Conservation (phyloP, 768 basidiomycete species). For the Pleurotus cornucopiae region DNA sequence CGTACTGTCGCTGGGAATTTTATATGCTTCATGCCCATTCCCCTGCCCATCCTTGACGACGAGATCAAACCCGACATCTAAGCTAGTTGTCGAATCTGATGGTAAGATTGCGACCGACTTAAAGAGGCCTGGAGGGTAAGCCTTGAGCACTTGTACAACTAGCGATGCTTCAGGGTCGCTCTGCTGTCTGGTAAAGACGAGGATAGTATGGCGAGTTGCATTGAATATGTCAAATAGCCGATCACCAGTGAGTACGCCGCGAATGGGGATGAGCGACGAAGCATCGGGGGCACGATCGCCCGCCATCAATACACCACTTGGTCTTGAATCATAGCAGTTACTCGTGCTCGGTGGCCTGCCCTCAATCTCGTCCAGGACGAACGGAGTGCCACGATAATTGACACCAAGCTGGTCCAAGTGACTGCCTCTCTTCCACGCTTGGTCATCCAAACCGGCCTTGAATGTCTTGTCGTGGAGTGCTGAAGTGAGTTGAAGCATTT, state of each 20-base stretch:
- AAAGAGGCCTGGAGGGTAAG: not conserved
- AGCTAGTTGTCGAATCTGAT: not conserved
- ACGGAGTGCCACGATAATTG: slow-evolving; percentile 22
- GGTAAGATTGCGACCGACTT: not conserved
- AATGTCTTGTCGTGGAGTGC: slow-evolving; percentile 12
- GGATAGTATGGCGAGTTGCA: slow-evolving; percentile 6
- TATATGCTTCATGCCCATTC: not conserved
- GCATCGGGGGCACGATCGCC: slow-evolving; percentile 11
- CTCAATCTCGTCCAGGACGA: slow-evolving; percentile 22
- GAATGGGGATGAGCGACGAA: not conserved
- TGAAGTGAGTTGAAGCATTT: slow-evolving; percentile 29
- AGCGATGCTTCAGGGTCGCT: not conserved
- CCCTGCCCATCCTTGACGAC: not conserved
- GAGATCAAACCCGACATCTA: not conserved
- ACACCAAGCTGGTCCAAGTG: slow-evolving; percentile 22
- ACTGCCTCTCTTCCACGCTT: slow-evolving; percentile 3
- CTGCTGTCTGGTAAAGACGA: not conserved
- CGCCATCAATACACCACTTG: slow-evolving; percentile 5
- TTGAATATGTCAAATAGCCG: slow-evolving; percentile 6
- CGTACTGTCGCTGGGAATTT: not conserved
- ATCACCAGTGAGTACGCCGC: not conserved
- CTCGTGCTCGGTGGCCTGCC: not conserved
- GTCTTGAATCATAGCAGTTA: slow-evolving; percentile 19
- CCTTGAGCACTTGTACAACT: not conserved
- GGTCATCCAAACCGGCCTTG: not conserved